These are phyloP conservation scores for Tuber melanosporum DNA, from an alignment of 495 filamentous ascomycete species.

Conservation along the genomic window DNA sequence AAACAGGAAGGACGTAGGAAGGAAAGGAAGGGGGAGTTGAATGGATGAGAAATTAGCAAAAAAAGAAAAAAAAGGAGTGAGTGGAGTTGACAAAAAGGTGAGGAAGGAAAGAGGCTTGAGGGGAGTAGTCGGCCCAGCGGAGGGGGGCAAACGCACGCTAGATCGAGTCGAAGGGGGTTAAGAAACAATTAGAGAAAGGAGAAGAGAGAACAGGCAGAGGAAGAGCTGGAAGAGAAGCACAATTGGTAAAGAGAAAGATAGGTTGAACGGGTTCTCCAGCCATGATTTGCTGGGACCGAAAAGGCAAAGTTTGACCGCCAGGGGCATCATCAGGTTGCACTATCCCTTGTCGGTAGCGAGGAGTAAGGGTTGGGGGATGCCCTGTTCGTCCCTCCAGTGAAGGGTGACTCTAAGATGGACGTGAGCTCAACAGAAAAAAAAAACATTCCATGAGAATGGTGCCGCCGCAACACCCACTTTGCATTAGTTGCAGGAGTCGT, in stretches of 20 bases:
- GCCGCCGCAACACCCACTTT: too few species aligned
- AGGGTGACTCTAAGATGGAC: too few species aligned
- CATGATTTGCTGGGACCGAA: not conserved
- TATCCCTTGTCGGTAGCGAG: not conserved
- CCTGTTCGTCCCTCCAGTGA: too few species aligned
- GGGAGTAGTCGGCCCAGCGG: not conserved
- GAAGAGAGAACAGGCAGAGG: not conserved
- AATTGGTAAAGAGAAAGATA: not conserved
- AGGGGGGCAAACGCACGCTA: not conserved
- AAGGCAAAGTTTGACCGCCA: not conserved
- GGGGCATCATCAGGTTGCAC: not conserved
- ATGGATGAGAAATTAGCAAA: not conserved
- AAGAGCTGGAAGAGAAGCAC: not conserved
- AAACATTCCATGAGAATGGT: too few species aligned
- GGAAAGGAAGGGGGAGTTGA: not conserved
- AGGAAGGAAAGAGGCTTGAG: not conserved
- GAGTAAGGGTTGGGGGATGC: not conserved
- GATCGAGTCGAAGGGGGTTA: not conserved
- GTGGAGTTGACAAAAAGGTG: not conserved
- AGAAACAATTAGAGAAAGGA: not conserved
- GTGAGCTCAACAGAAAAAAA: too few species aligned
- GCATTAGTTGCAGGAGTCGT: too few species aligned
- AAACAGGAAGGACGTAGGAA: slow-evolving; percentile 1
- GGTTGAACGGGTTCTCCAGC: not conserved
- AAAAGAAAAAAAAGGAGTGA: too few species aligned